Percentiles rank a stretch among this genome's conserved stretches.
phyloP scores from a whole-genome alignment of 345 rosid genomes.

The Capsella bursapastoris region DNA sequence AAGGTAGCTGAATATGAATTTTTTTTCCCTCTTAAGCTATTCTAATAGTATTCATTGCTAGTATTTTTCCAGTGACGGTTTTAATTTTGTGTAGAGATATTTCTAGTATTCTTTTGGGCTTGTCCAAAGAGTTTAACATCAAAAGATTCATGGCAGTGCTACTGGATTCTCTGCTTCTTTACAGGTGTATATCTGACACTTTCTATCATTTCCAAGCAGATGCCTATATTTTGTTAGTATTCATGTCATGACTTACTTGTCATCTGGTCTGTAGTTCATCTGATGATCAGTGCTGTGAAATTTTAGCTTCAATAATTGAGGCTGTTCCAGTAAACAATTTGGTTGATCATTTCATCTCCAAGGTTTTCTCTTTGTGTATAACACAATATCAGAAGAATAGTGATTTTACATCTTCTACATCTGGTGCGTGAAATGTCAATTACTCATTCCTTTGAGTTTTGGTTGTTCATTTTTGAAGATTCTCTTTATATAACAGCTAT shows the following conservation, averaged over 20 bases:
- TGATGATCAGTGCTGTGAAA: slow-evolving; percentile 58
- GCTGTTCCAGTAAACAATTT: slow-evolving; percentile 58
- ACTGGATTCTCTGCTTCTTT: slow-evolving; percentile 64
- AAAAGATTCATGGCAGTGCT: slow-evolving; percentile 72
- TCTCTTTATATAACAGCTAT: slow-evolving; percentile 1
- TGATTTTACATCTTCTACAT: slow-evolving; percentile 51
- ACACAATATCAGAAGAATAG: slow-evolving; percentile 58
- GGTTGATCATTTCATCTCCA: slow-evolving; percentile 63
- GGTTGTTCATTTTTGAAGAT: slow-evolving; percentile 13
- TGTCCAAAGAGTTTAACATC: slow-evolving; percentile 75
- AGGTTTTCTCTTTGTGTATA: slow-evolving; percentile 64
- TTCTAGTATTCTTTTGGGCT: slow-evolving; percentile 60
- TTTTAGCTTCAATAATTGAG: slow-evolving; percentile 67
- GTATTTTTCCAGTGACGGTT: slow-evolving; percentile 15
- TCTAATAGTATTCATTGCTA: not conserved
- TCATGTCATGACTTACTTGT: slow-evolving; percentile 31
- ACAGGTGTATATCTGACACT: slow-evolving; percentile 58
- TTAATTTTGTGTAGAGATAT: slow-evolving; percentile 58
- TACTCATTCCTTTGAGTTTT: not conserved
- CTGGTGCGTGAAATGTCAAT: slow-evolving; percentile 52
- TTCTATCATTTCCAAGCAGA: not conserved
- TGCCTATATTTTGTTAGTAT: slow-evolving; percentile 15
- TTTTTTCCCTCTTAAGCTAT: slow-evolving; percentile 11
- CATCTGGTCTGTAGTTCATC: slow-evolving; percentile 59
- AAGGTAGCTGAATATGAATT: slow-evolving; percentile 51